Evolutionary conservation across 2,329 filamentous ascomycete species (phyloP).

Genomic region (Chrysoporthe puriensis): DNA sequence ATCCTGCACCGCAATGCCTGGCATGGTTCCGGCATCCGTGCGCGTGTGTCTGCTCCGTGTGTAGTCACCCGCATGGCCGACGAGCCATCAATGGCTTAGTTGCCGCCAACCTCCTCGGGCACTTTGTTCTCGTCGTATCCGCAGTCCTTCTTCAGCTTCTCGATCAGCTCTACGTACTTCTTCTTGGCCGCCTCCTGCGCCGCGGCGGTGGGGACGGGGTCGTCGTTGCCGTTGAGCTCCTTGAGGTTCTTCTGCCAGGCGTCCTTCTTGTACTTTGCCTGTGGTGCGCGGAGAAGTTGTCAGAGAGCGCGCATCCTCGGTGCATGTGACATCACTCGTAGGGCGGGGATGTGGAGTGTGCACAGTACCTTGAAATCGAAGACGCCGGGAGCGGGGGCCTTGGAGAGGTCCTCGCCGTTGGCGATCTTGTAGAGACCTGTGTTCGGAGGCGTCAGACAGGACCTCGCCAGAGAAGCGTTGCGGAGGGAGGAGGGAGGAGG

Average conservation of each 20-base stretch:
- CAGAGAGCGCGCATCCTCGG: constrained; percentile 1
- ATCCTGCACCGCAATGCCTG: constrained; percentile 1
- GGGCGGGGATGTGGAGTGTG: neutral
- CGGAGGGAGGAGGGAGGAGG: neutral
- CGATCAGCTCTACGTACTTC: constrained; percentile 74
- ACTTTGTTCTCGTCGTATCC: constrained; percentile 68
- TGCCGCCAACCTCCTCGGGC: constrained; percentile 57
- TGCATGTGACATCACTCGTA: constrained; percentile 8
- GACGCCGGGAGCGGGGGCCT: constrained; percentile 64
- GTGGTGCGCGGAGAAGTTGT: constrained; percentile 11
- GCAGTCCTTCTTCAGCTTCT: constrained; percentile 70
- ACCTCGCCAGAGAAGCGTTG: neutral
- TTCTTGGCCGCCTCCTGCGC: constrained; percentile 71
- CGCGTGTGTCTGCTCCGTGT: neutral
- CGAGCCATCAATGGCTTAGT: constrained; percentile 14
- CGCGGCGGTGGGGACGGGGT: constrained; percentile 43
- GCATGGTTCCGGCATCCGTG: neutral
- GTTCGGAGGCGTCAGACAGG: neutral
- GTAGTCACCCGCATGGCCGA: neutral
- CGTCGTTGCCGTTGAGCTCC: constrained; percentile 39
- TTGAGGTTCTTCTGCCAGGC: constrained; percentile 76
- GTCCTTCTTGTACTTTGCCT: constrained; percentile 81
- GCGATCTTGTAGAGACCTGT: constrained; percentile 63
- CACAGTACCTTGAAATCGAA: constrained; percentile 69
- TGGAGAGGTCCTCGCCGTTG: constrained; percentile 58